These are phyloP conservation scores for Bipolaris bicolor DNA, from an alignment of 2,329 filamentous ascomycete genomes.

Conservation along the genomic window DNA sequence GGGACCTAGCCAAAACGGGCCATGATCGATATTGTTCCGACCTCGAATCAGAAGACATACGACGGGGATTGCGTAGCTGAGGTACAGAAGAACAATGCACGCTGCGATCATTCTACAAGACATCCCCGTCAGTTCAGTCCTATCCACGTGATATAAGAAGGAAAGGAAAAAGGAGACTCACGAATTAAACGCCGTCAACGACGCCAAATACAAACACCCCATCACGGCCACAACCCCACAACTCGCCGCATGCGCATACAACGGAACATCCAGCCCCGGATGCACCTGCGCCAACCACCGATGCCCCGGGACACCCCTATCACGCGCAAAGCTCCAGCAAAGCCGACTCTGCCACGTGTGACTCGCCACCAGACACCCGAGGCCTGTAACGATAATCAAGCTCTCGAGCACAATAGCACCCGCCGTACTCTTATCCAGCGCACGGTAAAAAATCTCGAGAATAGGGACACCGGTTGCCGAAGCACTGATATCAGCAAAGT, in stretches of 20 bases:
- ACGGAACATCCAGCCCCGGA: slow-evolving; percentile 51
- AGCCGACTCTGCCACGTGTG: slow-evolving; percentile 60
- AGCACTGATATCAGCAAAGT: slow-evolving; percentile 51
- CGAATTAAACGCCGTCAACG: slow-evolving; percentile 51
- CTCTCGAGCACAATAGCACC: slow-evolving; percentile 57
- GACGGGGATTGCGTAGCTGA: slow-evolving; percentile 52
- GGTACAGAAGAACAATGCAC: slow-evolving; percentile 50
- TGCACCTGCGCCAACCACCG: slow-evolving; percentile 51
- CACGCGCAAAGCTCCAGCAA: slow-evolving; percentile 61
- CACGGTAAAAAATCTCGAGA: slow-evolving; percentile 56
- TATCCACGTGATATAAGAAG: no score
- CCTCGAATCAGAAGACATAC: slow-evolving; percentile 54
- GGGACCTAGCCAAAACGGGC: slow-evolving; percentile 57
- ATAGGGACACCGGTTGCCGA: slow-evolving; percentile 56
- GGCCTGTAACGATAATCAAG: slow-evolving; percentile 55
- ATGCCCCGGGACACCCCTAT: slow-evolving; percentile 56
- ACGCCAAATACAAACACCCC: slow-evolving; percentile 56
- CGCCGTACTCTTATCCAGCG: slow-evolving; percentile 47
- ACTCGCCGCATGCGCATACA: slow-evolving; percentile 53
- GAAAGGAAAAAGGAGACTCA: slow-evolving; percentile 20
- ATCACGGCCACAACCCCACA: slow-evolving; percentile 54
- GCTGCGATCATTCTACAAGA: slow-evolving; percentile 50
- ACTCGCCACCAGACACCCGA: slow-evolving; percentile 55
- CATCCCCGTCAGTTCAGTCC: background rate
- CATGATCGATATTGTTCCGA: slow-evolving; percentile 51